phyloP scores from a whole-genome alignment of 73 alveolate species.

The Uronychia binucleata region DNA sequence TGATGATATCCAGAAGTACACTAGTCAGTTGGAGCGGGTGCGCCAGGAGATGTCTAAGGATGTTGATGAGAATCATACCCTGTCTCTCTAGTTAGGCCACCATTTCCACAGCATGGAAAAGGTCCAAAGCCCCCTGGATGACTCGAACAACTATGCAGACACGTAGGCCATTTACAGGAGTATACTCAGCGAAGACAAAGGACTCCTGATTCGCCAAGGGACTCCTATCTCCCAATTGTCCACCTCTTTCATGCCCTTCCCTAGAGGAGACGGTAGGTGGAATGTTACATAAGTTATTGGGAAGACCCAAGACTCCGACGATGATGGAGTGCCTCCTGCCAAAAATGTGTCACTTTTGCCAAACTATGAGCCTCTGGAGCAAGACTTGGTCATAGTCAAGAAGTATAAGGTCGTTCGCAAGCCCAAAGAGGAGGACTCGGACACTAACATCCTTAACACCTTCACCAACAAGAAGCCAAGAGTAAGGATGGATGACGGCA shows the following conservation, averaged over 20 bases:
- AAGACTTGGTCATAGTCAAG: not conserved
- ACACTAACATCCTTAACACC: not conserved
- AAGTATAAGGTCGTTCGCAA: slow-evolving; percentile 15
- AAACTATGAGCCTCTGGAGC: not conserved
- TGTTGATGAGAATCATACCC: slow-evolving; percentile 13
- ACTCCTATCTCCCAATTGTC: slow-evolving; percentile 25
- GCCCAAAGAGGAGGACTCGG: not conserved
- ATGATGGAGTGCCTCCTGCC: not conserved
- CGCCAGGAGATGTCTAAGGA: slow-evolving; percentile 8
- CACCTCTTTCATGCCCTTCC: slow-evolving; percentile 30
- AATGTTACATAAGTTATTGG: not conserved
- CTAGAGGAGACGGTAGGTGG: slow-evolving; percentile 23
- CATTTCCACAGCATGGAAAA: too few relatives aligned
- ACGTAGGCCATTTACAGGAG: slow-evolving; percentile 19
- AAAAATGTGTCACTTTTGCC: slow-evolving; percentile 30
- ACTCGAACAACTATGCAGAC: not conserved
- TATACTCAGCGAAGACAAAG: slow-evolving; percentile 15
- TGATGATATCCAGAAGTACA: slow-evolving; percentile 9
- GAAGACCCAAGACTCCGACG: not conserved
- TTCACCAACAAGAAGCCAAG: slow-evolving; percentile 16
- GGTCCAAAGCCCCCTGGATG: not conserved
- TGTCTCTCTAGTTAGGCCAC: too few relatives aligned
- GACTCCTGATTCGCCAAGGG: slow-evolving; percentile 25
- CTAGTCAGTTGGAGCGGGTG: slow-evolving; percentile 2
- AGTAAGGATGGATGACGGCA: not conserved